Conservation (phyloP, 2,329 filamentous ascomycete genomes). For the Hansfordia pulvinata region DNA sequence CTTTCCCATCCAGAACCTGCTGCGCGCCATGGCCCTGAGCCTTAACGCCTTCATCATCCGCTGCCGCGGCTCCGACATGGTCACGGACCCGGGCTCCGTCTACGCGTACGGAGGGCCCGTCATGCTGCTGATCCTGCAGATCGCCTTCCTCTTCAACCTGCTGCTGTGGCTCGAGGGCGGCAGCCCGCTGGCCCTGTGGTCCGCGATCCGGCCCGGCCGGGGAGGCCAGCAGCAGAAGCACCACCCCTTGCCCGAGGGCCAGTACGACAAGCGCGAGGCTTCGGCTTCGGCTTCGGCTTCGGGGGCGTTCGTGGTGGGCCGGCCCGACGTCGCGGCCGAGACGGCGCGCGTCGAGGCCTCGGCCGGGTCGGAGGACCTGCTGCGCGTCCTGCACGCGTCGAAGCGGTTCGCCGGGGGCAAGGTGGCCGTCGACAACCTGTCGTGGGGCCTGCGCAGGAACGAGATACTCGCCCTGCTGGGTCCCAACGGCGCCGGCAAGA, state of each 20-base stretch:
- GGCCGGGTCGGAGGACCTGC: constrained; percentile 19
- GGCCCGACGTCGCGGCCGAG: constrained; percentile 15
- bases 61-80: constrained; percentile 33
- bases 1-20: constrained; percentile 46
- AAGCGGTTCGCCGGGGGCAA: constrained; percentile 50
- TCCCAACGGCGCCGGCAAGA: constrained; percentile 67
- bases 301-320: too few relatives aligned
- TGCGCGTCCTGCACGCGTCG: constrained; percentile 54
- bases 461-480: constrained; percentile 66
- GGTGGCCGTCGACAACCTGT: constrained; percentile 56
- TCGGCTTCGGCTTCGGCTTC: too few relatives aligned
- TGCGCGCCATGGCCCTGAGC: constrained; percentile 43
- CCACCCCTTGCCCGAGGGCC: constrained; percentile 12
- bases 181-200: constrained; percentile 25
- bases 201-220: constrained; percentile 5
- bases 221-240: constrained; percentile 6
- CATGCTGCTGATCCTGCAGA: constrained; percentile 51
- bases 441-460: constrained; percentile 52
- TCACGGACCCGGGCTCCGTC: constrained; percentile 37
- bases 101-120: constrained; percentile 56
- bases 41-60: constrained; percentile 51
- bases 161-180: constrained; percentile 56
- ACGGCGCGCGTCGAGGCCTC: constrained; percentile 14
- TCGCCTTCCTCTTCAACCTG: constrained; percentile 42
- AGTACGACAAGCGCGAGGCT: constrained; percentile 6